Evolutionary conservation across 176 grass and related monocot genomes (phyloP).

Genomic region (Stipa capillata): DNA sequence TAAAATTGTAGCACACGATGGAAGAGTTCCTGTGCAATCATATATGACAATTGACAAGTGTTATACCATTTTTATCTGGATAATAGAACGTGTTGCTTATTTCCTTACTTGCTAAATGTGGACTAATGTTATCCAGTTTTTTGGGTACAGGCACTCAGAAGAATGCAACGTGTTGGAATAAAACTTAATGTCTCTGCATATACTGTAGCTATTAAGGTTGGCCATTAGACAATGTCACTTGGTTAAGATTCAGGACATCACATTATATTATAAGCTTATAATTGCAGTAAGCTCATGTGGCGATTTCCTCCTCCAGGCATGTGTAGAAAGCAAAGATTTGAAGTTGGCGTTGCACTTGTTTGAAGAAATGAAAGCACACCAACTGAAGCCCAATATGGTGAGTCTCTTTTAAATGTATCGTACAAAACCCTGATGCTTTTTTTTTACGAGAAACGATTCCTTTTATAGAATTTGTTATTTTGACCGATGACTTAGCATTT

Average conservation of each 20-base stretch:
- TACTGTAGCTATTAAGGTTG: constrained; percentile 91
- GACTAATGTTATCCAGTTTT: constrained; percentile 12
- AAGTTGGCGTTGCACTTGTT: constrained; percentile 77
- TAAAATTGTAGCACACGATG: not conserved
- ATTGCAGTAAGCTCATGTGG: constrained; percentile 17
- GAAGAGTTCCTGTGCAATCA: not conserved
- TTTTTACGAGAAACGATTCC: not conserved
- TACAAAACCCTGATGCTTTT: not conserved
- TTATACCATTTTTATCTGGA: not conserved
- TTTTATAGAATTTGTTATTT: not conserved
- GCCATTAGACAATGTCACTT: constrained; percentile 5
- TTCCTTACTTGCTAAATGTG: constrained; percentile 14
- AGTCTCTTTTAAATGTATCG: constrained; percentile 26
- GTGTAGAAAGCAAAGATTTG: constrained; percentile 77
- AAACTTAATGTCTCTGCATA: constrained; percentile 82
- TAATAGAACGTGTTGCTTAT: not conserved
- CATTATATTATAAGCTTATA: constrained; percentile 6
- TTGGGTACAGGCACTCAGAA: constrained; percentile 64
- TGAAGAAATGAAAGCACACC: constrained; percentile 85
- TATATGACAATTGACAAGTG: not conserved
- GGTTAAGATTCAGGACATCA: not conserved
- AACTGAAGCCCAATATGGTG: constrained; percentile 82
- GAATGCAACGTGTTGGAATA: constrained; percentile 72
- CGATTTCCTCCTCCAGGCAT: constrained; percentile 48
- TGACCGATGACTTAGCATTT: not conserved